A percentile compares a stretch with the other conserved stretches of the same genome.
Evolutionary conservation across 371 early-diverging fungal species (phyloP).

Genomic region (Mortierella sp.): DNA sequence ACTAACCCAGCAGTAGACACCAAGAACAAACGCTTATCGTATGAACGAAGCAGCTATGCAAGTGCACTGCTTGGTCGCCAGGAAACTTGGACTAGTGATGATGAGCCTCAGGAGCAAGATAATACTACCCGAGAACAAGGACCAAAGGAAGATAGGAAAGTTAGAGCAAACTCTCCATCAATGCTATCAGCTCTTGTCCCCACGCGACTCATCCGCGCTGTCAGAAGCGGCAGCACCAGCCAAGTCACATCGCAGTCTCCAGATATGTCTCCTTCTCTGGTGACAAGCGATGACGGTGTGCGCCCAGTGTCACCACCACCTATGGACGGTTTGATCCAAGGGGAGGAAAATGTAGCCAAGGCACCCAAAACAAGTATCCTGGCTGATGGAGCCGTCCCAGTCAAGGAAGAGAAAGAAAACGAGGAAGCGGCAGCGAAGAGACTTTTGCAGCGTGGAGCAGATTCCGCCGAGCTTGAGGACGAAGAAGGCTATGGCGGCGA

Average conservation of each 20-base stretch:
- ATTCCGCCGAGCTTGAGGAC: constrained; percentile 4
- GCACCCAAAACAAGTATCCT: constrained; percentile 6
- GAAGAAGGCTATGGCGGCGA: constrained; percentile 22
- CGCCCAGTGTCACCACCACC: constrained; percentile 27
- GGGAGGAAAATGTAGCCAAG: constrained; percentile 27
- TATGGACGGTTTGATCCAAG: constrained; percentile 15
- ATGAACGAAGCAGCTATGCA: constrained; percentile 24
- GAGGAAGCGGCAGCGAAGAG: constrained; percentile 7
- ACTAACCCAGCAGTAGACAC: constrained; percentile 34
- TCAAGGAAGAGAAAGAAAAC: constrained; percentile 30
- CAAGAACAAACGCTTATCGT: constrained; percentile 22
- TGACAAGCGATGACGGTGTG: constrained; percentile 3
- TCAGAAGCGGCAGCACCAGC: constrained; percentile 40
- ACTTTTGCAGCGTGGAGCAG: neutral
- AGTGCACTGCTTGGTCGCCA: constrained; percentile 13
- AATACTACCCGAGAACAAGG: neutral
- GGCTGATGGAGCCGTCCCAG: neutral
- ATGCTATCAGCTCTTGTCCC: constrained; percentile 55
- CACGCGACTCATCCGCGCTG: constrained; percentile 47
- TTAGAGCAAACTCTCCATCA: constrained; percentile 36
- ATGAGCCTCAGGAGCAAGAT: constrained; percentile 28
- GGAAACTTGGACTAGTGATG: constrained; percentile 38
- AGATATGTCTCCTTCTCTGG: constrained; percentile 24
- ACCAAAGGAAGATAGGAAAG: constrained; percentile 31
- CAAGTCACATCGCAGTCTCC: constrained; percentile 28